phyloP scores from a whole-genome alignment of 2,329 filamentous ascomycete species.

The Lachnellula subtilissima region DNA sequence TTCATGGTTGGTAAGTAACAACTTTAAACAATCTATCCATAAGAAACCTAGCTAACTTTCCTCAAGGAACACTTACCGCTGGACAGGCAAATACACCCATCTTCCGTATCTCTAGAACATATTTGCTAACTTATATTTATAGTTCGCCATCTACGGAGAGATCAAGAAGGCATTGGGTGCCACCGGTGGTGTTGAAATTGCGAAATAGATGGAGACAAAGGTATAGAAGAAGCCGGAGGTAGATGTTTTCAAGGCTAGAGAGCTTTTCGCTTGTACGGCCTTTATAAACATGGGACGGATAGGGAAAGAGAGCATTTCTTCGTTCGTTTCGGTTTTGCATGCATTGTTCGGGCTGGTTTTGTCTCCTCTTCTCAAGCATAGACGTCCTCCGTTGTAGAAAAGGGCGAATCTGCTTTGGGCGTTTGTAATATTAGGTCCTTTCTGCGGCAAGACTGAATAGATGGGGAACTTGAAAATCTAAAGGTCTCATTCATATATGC shows the following conservation, averaged over 20 bases:
- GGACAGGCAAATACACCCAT: neutral
- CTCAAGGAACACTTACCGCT: conserved; percentile 6
- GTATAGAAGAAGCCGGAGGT: neutral
- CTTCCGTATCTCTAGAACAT: neutral
- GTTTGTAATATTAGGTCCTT: conserved; percentile 13
- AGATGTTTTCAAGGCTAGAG: conserved; percentile 2
- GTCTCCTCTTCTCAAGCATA: conserved; percentile 20
- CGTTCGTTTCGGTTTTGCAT: conserved; percentile 10
- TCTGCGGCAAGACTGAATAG: conserved; percentile 9
- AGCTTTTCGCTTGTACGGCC: conserved; percentile 6
- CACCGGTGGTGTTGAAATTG: conserved; percentile 70
- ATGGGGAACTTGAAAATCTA: neutral
- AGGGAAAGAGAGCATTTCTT: conserved; percentile 3
- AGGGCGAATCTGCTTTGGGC: conserved; percentile 6
- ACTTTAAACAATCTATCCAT: neutral
- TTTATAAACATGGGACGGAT: conserved; percentile 10
- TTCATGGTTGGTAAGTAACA: conserved; percentile 50
- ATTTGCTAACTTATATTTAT: conserved; percentile 33
- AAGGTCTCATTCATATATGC: neutral
- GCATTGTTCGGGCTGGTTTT: conserved; percentile 26
- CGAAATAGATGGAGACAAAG: conserved; percentile 31
- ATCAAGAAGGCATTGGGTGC: conserved; percentile 67
- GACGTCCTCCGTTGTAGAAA: conserved; percentile 16
- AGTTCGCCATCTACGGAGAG: conserved; percentile 82
- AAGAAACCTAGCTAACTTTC: neutral